A percentile compares a stretch with the other conserved stretches of the same genome.
These are phyloP conservation scores for Aspergillus spinulosporus DNA, from an alignment of 2,329 filamentous ascomycete species.

Conservation along the genomic window DNA sequence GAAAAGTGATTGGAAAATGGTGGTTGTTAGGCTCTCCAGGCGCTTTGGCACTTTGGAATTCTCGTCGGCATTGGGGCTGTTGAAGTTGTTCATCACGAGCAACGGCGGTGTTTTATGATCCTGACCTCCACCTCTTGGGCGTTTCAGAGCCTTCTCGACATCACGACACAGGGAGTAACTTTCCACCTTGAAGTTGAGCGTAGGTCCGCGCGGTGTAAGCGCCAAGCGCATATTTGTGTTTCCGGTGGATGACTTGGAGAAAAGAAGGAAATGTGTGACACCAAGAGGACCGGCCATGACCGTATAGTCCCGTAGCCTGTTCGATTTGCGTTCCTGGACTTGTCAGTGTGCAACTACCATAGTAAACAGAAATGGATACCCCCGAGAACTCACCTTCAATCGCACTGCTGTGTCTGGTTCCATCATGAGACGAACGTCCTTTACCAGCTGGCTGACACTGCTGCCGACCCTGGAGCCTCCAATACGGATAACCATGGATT, in stretches of 20 bases:
- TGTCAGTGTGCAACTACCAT: background rate
- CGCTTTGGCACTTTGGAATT: constrained; percentile 80
- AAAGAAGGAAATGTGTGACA: constrained; percentile 88
- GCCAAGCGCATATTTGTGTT: constrained; percentile 91
- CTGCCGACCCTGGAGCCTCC: constrained; percentile 91
- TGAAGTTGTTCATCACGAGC: constrained; percentile 98
- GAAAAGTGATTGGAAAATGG: constrained; percentile 93
- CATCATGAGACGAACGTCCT: constrained; percentile 91
- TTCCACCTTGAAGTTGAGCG: constrained; percentile 89
- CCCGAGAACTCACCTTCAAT: constrained; percentile 60
- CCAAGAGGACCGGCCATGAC: constrained; percentile 94
- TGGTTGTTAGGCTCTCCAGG: constrained; percentile 87
- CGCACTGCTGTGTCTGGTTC: constrained; percentile 89
- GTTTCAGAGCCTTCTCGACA: constrained; percentile 77
- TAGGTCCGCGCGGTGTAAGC: constrained; percentile 85
- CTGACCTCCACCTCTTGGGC: constrained; percentile 77
- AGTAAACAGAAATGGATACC: background rate
- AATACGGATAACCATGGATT: constrained; percentile 98
- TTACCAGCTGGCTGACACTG: constrained; percentile 85
- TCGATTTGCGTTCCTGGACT: constrained; percentile 72
- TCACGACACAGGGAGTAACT: constrained; percentile 94
- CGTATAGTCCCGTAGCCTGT: constrained; percentile 86
- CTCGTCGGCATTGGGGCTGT: constrained; percentile 57
- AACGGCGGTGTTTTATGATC: constrained; percentile 83
- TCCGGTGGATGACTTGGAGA: constrained; percentile 83